Evolutionary conservation across 495 filamentous ascomycete genomes (phyloP), one percentile per base, ranked within the genome.

Genomic region (Xylona heveae): DNA sequence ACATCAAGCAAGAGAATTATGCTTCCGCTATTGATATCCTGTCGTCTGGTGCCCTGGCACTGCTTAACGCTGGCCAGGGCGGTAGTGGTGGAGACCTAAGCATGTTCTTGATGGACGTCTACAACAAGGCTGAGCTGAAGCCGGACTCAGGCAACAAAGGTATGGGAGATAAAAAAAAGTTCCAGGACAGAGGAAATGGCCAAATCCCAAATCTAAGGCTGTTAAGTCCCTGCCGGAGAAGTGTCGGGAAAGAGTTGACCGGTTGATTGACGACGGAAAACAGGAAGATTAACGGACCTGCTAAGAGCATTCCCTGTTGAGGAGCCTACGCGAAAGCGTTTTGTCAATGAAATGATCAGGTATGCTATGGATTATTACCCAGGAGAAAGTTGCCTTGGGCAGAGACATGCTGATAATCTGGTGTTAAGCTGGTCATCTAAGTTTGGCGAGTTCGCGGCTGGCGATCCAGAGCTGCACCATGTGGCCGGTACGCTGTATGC

Each of bases 391-490:
- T n/a, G n/a, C n/a, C n/a, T n/a, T n/a, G n/a, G n/a, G n/a, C n/a
- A n/a, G n/a, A n/a, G n/a, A n/a, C n/a, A n/a, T n/a, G 13, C 34
- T 31, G 16, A 31, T 29, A 15, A 41, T 44, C 33, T 41, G 19
- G 24, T 8, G 16, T 18, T 16, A 35, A 77, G 71, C 36, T 99
- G 88, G 88, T 84, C 81, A 42, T 61, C 66, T 17, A 78, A 73
- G 42, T 72, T 66, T 44, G 83, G 84, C 37, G 78, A 85, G 24
- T 74, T 80, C 46, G 88, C 90, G 27, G 73, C 81, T 38, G 88
- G 88, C 28, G 88, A 99, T 43, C 80, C 90, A 4, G 90, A 95
- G 38, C 58, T 99, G 36, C 88, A 99, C 48, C 84, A 95, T 55
- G 83, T 90, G 30, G 74, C 74, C 14, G 88, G 88, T 25, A 74